These are phyloP conservation scores for Oxytropis ochrocephala DNA, from an alignment of 306 rosid genomes.

Conservation along the genomic window DNA sequence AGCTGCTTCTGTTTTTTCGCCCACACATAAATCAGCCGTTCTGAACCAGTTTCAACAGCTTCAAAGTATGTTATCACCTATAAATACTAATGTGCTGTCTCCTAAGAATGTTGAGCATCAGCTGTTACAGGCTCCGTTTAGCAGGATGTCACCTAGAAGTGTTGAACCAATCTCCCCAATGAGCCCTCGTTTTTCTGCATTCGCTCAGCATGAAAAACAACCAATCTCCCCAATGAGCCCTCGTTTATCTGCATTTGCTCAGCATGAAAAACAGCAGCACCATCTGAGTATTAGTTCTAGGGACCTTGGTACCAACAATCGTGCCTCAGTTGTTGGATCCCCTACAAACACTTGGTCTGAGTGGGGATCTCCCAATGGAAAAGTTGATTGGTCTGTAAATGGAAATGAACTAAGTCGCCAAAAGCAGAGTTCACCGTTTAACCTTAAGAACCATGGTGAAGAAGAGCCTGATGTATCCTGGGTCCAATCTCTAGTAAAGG, in stretches of 20 bases:
- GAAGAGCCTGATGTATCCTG: conserved; percentile 86
- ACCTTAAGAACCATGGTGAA: conserved; percentile 55
- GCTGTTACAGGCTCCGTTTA: conserved; percentile 51
- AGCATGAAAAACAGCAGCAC: conserved; percentile 59
- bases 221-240: conserved; percentile 68
- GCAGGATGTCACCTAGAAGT: conserved; percentile 75
- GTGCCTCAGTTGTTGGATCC: conserved; percentile 49
- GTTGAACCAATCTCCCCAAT: conserved; percentile 67
- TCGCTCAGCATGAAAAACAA: conserved; percentile 64
- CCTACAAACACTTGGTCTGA: conserved; percentile 57
- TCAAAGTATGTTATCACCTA: conserved; percentile 61
- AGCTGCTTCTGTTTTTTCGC: conserved; percentile 49
- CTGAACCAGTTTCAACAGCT: conserved; percentile 69
- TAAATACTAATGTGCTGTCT: conserved; percentile 51
- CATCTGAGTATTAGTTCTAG: conserved; percentile 63
- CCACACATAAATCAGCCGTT: conserved; percentile 66
- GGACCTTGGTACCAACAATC: conserved; percentile 51
- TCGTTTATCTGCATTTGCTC: conserved; percentile 47
- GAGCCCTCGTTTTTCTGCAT: conserved; percentile 45
- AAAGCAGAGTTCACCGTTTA: conserved; percentile 36
- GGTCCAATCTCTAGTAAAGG: conserved; percentile 78
- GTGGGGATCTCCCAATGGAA: conserved; percentile 80
- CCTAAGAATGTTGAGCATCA: conserved; percentile 64
- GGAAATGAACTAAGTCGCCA: conserved; percentile 36
- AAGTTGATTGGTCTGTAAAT: conserved; percentile 57